Percentiles rank a stretch among this genome's conserved stretches.
phyloP scores from a whole-genome alignment of 2,329 filamentous ascomycete genomes.

The Cytospora paraplurivora region DNA sequence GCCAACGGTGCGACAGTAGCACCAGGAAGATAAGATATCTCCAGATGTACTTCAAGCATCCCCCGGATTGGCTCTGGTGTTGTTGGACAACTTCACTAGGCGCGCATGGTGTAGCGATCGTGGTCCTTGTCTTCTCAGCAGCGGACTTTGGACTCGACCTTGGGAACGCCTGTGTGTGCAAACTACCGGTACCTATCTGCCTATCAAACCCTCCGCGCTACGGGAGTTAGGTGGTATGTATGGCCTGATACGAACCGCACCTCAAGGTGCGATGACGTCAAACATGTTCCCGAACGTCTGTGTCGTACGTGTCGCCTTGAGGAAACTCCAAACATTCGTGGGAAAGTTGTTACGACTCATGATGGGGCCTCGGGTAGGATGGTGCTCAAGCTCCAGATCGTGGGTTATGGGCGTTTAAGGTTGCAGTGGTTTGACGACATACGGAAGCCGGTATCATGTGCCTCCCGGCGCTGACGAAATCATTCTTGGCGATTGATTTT shows the following conservation, averaged over 20 bases:
- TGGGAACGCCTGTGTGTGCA: background rate
- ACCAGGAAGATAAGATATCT: slow-evolving; percentile 21
- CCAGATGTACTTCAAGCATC: background rate
- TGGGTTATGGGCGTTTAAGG: background rate
- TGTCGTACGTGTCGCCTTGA: background rate
- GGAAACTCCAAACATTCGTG: background rate
- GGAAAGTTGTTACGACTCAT: background rate
- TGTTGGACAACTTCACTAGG: slow-evolving; percentile 15
- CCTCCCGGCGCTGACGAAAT: background rate
- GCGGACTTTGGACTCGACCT: background rate
- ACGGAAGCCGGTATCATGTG: slow-evolving; percentile 9
- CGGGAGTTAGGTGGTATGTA: slow-evolving; percentile 5
- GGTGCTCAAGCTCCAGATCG: background rate
- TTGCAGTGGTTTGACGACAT: slow-evolving; percentile 17
- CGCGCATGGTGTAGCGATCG: slow-evolving; percentile 15
- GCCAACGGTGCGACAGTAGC: slow-evolving; percentile 5
- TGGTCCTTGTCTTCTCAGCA: slow-evolving; percentile 12
- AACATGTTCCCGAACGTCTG: slow-evolving; percentile 7
- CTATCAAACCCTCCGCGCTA: slow-evolving; percentile 6
- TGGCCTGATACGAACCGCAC: slow-evolving; percentile 17
- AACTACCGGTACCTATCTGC: background rate
- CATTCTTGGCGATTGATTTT: background rate
- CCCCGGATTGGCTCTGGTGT: slow-evolving; percentile 11
- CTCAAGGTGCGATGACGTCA: slow-evolving; percentile 20
- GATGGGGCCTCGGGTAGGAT: no score